Evolutionary conservation across 2,329 filamentous ascomycete genomes (phyloP), one percentile per base, ranked within the genome.

Genomic region (Biscogniauxia marginata): DNA sequence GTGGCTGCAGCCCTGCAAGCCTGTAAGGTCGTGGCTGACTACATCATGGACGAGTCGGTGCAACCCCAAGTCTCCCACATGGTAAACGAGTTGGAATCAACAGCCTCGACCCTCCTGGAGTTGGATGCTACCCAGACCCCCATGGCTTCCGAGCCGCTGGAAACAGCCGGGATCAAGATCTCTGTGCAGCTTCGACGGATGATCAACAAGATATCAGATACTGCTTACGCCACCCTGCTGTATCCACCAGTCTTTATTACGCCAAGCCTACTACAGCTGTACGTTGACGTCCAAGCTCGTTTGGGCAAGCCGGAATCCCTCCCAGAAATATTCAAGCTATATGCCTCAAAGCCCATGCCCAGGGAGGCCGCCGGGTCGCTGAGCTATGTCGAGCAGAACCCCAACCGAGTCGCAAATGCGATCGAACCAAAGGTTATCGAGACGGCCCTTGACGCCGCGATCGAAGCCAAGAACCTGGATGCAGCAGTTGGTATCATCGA

Each of bases 241-340:
- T 84, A 93, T 64, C 86, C 88, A 3, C 85, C 88, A 58, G 86
- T 97, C 49, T 90, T 92, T 74, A 89, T 98, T 68, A 89, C 90
- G 4, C 84, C 88, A 7, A 77, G 82, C 24, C 77, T 93, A 30
- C 83, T 98, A 43, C 78, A 83, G 55, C 73, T 83, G 63, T 98
- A 97, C 73, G 86, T 96, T 59, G 79, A 84, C 39, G 84, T 91
- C 46, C 91, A 96, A 71, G 80, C 86, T 23, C 80, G 86, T 9
- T 82, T 98, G 46, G 83, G 85, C 59, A 85, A 83, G 55, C 87
- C 91, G 2, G 84, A 90, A 62, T 86, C 89, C 46, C 84, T 98
- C 60, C 91, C 93, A 6, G 83, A 87, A 57, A 84, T 92, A 45
- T 88, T 99, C 68, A 78, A 86, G 54, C 80, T 97, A 52, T 98